Evolutionary conservation across 768 basidiomycete species (phyloP).

Genomic region (Agrocybe pediades): DNA sequence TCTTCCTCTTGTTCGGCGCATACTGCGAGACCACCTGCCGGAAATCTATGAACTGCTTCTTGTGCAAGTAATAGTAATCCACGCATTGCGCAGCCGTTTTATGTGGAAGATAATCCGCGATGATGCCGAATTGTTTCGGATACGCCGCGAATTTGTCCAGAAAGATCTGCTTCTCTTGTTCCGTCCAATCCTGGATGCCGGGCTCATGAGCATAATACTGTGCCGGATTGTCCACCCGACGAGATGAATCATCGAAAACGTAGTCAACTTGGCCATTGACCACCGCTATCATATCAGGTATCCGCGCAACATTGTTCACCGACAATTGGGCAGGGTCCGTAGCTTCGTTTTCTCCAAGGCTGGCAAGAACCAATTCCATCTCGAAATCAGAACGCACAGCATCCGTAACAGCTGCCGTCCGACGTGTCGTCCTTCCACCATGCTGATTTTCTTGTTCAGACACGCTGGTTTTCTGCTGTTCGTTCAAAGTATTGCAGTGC

Average conservation of each 20-base stretch:
- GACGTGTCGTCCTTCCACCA: constrained; percentile 66
- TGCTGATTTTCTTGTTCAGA: constrained; percentile 43
- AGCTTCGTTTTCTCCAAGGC: constrained; percentile 87
- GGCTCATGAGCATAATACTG: constrained; percentile 76
- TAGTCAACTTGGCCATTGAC: constrained; percentile 60
- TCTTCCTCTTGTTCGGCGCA: constrained; percentile 66
- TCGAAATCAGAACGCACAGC: constrained; percentile 93
- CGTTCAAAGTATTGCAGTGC: constrained; percentile 72
- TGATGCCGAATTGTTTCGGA: constrained; percentile 96
- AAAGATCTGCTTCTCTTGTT: constrained; percentile 79
- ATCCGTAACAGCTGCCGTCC: constrained; percentile 79
- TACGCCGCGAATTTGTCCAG: constrained; percentile 78
- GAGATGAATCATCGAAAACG: constrained; percentile 83
- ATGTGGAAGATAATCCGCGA: constrained; percentile 76
- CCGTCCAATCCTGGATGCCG: constrained; percentile 86
- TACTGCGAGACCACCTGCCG: constrained; percentile 70
- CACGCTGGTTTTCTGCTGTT: constrained; percentile 45
- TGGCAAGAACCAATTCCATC: constrained; percentile 97
- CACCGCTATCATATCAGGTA: constrained; percentile 90
- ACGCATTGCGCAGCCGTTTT: constrained; percentile 91
- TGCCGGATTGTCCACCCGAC: constrained; percentile 72
- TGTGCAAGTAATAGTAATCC: constrained; percentile 92
- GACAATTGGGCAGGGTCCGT: constrained; percentile 93
- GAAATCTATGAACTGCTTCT: constrained; percentile 87
- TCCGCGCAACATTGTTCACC: constrained; percentile 77